Evolutionary conservation across 306 rosid genomes (phyloP), one percentile per base, ranked within the genome.

Genomic region (Trifolium fragiferum): DNA sequence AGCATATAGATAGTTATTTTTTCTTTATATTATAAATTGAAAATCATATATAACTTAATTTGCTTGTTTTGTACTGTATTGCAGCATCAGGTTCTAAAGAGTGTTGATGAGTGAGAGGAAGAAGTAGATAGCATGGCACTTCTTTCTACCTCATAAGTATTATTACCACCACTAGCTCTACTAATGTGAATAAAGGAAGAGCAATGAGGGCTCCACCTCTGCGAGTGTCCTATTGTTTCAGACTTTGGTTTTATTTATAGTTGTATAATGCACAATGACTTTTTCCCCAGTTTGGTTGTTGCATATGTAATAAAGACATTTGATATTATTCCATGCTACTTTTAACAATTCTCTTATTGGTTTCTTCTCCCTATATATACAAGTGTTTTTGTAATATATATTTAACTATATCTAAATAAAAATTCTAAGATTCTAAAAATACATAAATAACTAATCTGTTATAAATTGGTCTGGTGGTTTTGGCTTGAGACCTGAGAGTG

Each of bases 71-170:
- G 0, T 30, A 0, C 5, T 60, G 40, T 14, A 14, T 30, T 60
- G 66, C n/a, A 60, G 66, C 66, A 60, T 60, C 21, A 57, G 9
- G 8, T 8, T 59, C 66, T 60, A 60, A 60, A 23, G 63, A 30
- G 41, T 15, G 5, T 60, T 38, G 19, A 15, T 7, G 66, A 60
- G 21, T 7, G 66, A 60, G 66, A 15, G 40, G 21, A 60, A 60
- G 66, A 60, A 53, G 30, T 0, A 58, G 38, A 59, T 60, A 60
- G 66, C 41, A 60, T 60, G 66, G 63, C 16, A 23, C 16, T 57
- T 21, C 63, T 21, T 57, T 23, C 16, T 57, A 23, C 16, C 8
- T 5, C 19, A 30, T 4, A 7, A 59, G 13, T 13, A 59, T 0
- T 6, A 3, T 2, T 6, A 19, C 30, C 8, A 44, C 1, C 33